Conservation (phyloP, 495 filamentous ascomycete species). For the Immersiella caudata region DNA sequence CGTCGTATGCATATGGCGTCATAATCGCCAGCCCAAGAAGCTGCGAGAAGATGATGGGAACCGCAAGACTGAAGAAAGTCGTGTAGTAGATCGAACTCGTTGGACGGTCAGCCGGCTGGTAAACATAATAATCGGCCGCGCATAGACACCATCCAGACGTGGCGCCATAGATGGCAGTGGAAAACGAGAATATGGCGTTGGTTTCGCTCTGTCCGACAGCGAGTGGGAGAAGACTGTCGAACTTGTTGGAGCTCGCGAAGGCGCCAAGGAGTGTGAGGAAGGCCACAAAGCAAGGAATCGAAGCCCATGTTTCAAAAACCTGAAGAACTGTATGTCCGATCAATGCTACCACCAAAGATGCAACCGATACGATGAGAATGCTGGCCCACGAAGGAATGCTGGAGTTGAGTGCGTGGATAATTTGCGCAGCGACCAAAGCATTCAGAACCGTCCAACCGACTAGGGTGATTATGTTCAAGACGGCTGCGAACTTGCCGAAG, state of each 20-base stretch:
- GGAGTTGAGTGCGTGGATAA: constrained; percentile 72
- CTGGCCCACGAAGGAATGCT: constrained; percentile 71
- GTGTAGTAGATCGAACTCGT: constrained; percentile 66
- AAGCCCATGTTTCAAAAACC: constrained; percentile 74
- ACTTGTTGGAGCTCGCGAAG: constrained; percentile 76
- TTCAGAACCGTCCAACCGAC: constrained; percentile 78
- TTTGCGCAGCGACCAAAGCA: constrained; percentile 75
- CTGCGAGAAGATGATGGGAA: constrained; percentile 75
- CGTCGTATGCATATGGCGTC: constrained; percentile 60
- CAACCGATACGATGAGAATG: constrained; percentile 72
- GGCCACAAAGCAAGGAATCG: constrained; percentile 76
- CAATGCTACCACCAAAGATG: constrained; percentile 69
- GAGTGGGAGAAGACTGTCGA: constrained; percentile 67
- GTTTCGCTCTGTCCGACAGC: constrained; percentile 61
- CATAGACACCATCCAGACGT: constrained; percentile 80
- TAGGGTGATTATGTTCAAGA: constrained; percentile 78
- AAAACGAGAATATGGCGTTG: constrained; percentile 70
- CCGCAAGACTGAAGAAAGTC: constrained; percentile 70
- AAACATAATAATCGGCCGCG: constrained; percentile 81
- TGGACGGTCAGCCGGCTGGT: constrained; percentile 65
- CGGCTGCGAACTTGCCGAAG: constrained; percentile 69
- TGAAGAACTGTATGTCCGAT: constrained; percentile 82
- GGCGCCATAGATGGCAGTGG: constrained; percentile 74
- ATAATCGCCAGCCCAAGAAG: constrained; percentile 77
- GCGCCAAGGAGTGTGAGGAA: constrained; percentile 75